Conservation (phyloP, 176 grass and related monocot species). For the Eremochloa ophiuroides region DNA sequence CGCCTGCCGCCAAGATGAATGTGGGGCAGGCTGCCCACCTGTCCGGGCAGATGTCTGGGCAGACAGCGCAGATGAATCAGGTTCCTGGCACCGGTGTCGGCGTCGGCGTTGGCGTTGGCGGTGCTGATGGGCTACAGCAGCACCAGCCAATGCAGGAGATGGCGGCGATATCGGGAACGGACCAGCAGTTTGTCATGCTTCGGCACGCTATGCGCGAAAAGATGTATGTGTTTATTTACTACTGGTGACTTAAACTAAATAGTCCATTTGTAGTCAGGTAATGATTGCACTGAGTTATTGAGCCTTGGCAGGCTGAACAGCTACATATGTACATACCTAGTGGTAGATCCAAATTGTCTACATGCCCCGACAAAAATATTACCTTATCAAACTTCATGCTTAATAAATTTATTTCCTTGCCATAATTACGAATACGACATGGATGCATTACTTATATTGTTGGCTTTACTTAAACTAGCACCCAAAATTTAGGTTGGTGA, state of each 20-base stretch:
- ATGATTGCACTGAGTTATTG: slow-evolving; percentile 24
- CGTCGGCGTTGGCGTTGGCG: background rate
- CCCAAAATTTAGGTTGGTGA: background rate
- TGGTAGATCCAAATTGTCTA: background rate
- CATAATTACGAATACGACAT: background rate
- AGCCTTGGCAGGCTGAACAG: background rate
- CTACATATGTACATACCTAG: background rate
- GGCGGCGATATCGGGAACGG: slow-evolving; percentile 13
- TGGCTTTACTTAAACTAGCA: background rate
- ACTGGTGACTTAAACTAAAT: background rate
- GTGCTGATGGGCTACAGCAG: slow-evolving; percentile 28
- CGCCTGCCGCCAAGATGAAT: slow-evolving; percentile 42
- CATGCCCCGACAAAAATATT: background rate
- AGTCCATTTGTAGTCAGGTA: background rate
- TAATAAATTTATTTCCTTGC: background rate
- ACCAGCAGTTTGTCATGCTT: slow-evolving; percentile 29
- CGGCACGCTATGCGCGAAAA: slow-evolving; percentile 41
- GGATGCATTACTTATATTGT: background rate
- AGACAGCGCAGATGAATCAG: slow-evolving; percentile 53
- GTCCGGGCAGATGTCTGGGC: slow-evolving; percentile 55
- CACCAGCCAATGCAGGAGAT: slow-evolving; percentile 53
- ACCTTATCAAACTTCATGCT: background rate
- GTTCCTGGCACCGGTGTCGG: background rate
- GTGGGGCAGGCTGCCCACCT: slow-evolving; percentile 61
- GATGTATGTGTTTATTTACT: slow-evolving; percentile 53